phyloP scores from a whole-genome alignment of 495 filamentous ascomycete genomes.

The Cladorrhinum samala region DNA sequence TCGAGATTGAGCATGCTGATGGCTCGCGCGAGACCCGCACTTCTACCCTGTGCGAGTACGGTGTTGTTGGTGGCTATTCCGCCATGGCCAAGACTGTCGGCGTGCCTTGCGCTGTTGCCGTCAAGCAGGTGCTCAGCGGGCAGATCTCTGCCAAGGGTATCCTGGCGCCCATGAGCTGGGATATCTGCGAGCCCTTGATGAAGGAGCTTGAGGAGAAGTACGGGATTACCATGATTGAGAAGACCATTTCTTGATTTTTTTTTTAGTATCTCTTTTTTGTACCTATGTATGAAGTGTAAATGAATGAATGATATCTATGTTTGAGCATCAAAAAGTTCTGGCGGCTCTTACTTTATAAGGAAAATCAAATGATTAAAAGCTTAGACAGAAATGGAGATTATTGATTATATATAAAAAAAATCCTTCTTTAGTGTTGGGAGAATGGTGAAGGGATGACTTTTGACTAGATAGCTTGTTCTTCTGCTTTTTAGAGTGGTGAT shows the following conservation, averaged over 20 bases:
- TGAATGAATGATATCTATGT: slow-evolving; percentile 5
- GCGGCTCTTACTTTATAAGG: not conserved
- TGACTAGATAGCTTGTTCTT: no score
- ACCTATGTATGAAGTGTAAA: not conserved
- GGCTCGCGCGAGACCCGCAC: slow-evolving; percentile 63
- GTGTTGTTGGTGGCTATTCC: slow-evolving; percentile 72
- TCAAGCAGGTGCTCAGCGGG: slow-evolving; percentile 79
- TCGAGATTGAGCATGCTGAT: slow-evolving; percentile 80
- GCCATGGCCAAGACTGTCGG: slow-evolving; percentile 71
- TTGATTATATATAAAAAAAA: no score
- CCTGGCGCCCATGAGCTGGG: slow-evolving; percentile 70
- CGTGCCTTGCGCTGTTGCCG: slow-evolving; percentile 46
- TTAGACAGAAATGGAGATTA: no score
- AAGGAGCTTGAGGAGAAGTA: slow-evolving; percentile 46
- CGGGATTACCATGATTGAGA: slow-evolving; percentile 30
- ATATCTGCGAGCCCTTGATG: slow-evolving; percentile 66
- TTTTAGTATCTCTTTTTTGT: no score
- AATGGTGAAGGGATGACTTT: no score
- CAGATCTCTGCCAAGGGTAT: slow-evolving; percentile 72
- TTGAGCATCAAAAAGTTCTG: not conserved
- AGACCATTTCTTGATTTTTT: slow-evolving; percentile 25
- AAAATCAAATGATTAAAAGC: slow-evolving; percentile 1
- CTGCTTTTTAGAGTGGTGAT: no score
- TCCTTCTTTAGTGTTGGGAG: no score
- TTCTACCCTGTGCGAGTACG: slow-evolving; percentile 81